Percentiles rank a stretch among this genome's conserved stretches.
Conservation (phyloP, 2,329 filamentous ascomycete species). For the Ophiostoma pallidulum region DNA sequence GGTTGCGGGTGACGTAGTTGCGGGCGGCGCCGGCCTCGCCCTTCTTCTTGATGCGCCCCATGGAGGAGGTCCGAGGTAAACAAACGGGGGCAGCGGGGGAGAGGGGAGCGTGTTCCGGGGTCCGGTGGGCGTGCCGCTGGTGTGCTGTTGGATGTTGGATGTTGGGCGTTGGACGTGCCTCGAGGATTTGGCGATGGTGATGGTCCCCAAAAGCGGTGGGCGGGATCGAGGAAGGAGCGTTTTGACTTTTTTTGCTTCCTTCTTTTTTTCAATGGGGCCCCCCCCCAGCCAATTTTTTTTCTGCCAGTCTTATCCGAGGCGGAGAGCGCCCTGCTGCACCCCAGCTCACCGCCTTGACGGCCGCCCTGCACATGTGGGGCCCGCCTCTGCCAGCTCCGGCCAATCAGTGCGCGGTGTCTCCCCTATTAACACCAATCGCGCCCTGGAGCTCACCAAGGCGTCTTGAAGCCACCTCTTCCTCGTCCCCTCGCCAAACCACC, state of each 20-base stretch:
- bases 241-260: constrained; percentile 14
- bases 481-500: too few relatives aligned
- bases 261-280: constrained; percentile 20
- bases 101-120: too few relatives aligned
- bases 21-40: constrained; percentile 86
- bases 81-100: too few relatives aligned
- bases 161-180: too few relatives aligned
- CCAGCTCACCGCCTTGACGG: constrained; percentile 1
- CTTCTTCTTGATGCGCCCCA: constrained; percentile 85
- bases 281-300: constrained; percentile 14
- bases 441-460: neutral
- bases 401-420: constrained; percentile 11
- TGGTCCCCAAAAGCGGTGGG: constrained; percentile 6
- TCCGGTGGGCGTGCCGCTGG: too few relatives aligned
- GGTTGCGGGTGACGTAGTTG: constrained; percentile 96
- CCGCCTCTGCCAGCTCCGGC: neutral
- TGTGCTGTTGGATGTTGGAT: neutral
- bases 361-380: neutral
- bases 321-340: constrained; percentile 2
- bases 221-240: neutral
- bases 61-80: too few relatives aligned
- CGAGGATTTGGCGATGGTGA: too few relatives aligned
- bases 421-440: constrained; percentile 3
- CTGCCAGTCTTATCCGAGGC: constrained; percentile 8
- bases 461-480: too few relatives aligned